A percentile compares a stretch with the other conserved stretches of the same genome.
Evolutionary conservation across 2,329 filamentous ascomycete species (phyloP).

Genomic region (Penicillium sp.): DNA sequence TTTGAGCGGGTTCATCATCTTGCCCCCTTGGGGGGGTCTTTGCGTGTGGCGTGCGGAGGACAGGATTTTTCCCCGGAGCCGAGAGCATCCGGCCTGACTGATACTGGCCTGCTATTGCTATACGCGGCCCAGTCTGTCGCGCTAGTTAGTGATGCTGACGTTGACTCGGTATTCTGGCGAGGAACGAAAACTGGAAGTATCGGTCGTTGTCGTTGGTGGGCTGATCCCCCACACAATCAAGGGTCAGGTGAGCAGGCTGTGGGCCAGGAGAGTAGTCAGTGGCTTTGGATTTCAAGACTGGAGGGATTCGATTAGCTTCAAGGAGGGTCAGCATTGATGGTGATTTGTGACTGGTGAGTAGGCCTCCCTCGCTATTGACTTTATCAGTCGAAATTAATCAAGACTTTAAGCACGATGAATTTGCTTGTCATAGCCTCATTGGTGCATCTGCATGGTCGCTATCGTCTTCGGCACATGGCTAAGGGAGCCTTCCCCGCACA

Average conservation of each 20-base stretch:
- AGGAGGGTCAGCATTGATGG: not conserved
- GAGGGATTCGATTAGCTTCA: not conserved
- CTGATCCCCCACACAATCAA: conserved; percentile 6
- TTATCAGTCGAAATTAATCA: not conserved
- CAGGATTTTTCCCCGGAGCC: not conserved
- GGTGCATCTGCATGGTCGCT: not conserved
- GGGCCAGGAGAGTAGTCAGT: conserved; percentile 1
- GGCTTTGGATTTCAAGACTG: not conserved
- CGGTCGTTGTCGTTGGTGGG: not conserved
- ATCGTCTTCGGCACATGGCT: conserved; percentile 1
- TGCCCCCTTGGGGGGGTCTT: no score
- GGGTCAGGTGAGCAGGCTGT: conserved; percentile 16
- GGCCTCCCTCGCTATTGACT: not conserved
- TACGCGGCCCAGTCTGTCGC: not conserved
- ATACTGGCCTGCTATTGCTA: not conserved
- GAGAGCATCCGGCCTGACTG: not conserved
- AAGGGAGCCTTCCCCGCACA: conserved; percentile 4
- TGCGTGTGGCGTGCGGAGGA: no score
- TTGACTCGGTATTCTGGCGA: not conserved
- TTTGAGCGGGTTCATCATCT: not conserved
- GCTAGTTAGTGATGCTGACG: not conserved
- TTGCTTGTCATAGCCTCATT: not conserved
- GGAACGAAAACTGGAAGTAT: not conserved
- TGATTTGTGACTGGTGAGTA: not conserved
- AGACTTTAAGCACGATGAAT: not conserved